phyloP scores from a whole-genome alignment of 306 rosid genomes.

The Pueraria montana region DNA sequence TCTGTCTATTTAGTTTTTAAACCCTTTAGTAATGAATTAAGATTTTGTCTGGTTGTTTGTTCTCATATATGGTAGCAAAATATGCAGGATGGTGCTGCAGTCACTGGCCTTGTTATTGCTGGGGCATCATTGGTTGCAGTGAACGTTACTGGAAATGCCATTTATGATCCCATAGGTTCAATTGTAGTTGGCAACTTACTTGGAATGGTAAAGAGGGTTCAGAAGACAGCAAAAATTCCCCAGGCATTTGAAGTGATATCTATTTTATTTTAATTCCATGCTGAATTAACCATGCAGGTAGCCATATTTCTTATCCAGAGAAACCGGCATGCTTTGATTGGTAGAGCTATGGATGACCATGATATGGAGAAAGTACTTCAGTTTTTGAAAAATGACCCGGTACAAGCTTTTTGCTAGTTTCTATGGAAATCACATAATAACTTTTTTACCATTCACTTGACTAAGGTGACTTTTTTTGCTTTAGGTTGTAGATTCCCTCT shows the following conservation, averaged over 20 bases:
- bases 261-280: conserved; percentile 30
- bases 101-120: conserved; percentile 90
- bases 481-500: conserved; percentile 93
- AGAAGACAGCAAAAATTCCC: conserved; percentile 31
- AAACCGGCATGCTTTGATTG: conserved; percentile 97
- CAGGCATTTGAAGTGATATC: conserved; percentile 32
- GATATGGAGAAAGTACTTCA: conserved; percentile 94
- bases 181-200: conserved; percentile 94
- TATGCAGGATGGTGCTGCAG: conserved; percentile 99
- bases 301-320: conserved; percentile 99
- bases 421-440: background rate
- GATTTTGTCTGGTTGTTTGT: conserved; percentile 19
- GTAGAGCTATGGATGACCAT: conserved; percentile 97
- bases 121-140: conserved; percentile 95
- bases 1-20: conserved; percentile 33
- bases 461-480: conserved; percentile 39
- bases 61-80: conserved; percentile 37
- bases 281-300: conserved; percentile 69
- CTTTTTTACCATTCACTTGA: conserved; percentile 44
- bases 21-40: background rate
- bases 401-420: conserved; percentile 50
- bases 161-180: conserved; percentile 96
- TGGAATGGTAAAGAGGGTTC: conserved; percentile 85
- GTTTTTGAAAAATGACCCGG: conserved; percentile 93
- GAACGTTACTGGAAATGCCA: conserved; percentile 83